Evolutionary conservation across 805 yeast genomes (phyloP).

Genomic region (Cephaloascus albidus): DNA sequence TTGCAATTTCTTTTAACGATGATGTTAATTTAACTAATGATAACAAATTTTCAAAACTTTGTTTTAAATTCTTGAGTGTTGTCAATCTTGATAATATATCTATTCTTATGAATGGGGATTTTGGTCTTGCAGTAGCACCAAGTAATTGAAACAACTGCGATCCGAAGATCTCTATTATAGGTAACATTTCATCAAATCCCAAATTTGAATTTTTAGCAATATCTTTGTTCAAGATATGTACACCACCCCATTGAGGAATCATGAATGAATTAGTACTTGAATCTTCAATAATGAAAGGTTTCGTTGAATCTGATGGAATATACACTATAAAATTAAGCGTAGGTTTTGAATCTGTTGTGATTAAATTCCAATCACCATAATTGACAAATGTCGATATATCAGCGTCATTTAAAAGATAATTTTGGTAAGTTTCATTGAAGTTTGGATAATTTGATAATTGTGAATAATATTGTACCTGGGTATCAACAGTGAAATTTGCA

Average conservation of each 20-base stretch:
- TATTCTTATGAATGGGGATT: conserved; percentile 51
- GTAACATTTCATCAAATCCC: conserved; percentile 35
- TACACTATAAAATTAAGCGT: conserved; percentile 63
- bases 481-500: conserved; percentile 67
- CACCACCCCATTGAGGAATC: conserved; percentile 90
- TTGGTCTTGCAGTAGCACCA: conserved; percentile 50
- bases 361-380: conserved; percentile 74
- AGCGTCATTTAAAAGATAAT: conserved; percentile 28
- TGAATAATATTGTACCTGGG: conserved; percentile 71
- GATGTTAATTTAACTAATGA: conserved; percentile 64
- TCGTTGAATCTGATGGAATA: conserved; percentile 40
- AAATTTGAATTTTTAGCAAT: conserved; percentile 19
- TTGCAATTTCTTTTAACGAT: conserved; percentile 70
- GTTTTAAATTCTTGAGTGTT: conserved; percentile 46
- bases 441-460: conserved; percentile 17
- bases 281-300: conserved; percentile 41
- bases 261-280: conserved; percentile 50
- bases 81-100: conserved; percentile 59
- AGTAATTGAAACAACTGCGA: conserved; percentile 66
- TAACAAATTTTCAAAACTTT: conserved; percentile 59
- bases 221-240: conserved; percentile 38
- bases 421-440: conserved; percentile 13
- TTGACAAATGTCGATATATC: conserved; percentile 74
- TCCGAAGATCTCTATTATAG: conserved; percentile 59
- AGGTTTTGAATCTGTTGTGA: conserved; percentile 51